Percentiles rank a stretch among this genome's conserved stretches.
These are phyloP conservation scores for Pyrenochaeta sp. DNA, from an alignment of 2,329 filamentous ascomycete species.

Conservation along the genomic window DNA sequence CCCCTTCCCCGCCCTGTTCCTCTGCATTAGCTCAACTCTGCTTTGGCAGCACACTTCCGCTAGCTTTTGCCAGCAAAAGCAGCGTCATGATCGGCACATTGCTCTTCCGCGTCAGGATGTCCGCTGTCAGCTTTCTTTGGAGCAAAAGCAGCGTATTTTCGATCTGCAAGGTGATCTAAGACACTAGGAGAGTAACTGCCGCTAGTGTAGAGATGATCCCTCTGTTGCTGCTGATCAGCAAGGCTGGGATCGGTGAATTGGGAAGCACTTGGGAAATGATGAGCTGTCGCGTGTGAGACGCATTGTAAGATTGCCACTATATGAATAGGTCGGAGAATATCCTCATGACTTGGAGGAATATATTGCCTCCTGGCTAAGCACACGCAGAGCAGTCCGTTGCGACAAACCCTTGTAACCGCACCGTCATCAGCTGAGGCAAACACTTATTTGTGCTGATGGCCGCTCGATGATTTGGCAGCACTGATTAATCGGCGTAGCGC, in stretches of 20 bases:
- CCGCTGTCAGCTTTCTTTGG: background rate
- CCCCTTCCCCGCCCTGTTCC: background rate
- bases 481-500: background rate
- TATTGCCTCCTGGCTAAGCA: too few species aligned
- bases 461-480: background rate
- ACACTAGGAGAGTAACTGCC: background rate
- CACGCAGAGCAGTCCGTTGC: too few species aligned
- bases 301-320: too few species aligned
- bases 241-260: background rate
- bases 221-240: background rate
- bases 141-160: background rate
- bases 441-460: background rate
- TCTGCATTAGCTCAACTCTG: background rate
- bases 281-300: too few species aligned
- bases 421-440: too few species aligned
- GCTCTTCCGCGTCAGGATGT: background rate
- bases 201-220: background rate
- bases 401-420: too few species aligned
- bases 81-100: background rate
- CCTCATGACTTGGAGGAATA: too few species aligned
- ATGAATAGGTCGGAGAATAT: too few species aligned
- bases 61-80: background rate
- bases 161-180: constrained; percentile 1
- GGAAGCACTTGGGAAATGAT: too few species aligned
- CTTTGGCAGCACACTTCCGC: background rate